Conservation (phyloP, 495 filamentous ascomycete species). For the Massariosphaeria phaeospora region DNA sequence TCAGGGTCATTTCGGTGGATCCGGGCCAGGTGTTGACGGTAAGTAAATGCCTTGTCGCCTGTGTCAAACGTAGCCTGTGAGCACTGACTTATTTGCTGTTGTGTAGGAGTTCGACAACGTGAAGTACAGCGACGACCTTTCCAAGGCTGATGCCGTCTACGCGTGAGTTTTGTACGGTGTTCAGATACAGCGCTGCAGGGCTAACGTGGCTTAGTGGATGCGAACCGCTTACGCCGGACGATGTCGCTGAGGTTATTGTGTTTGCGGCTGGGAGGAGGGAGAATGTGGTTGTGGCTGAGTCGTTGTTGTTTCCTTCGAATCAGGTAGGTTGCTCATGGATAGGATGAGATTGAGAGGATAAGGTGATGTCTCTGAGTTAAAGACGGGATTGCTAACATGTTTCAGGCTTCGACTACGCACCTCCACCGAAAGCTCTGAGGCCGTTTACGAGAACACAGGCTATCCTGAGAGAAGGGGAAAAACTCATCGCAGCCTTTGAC, state of each 20-base stretch:
- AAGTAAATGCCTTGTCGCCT: not conserved
- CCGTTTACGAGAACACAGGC: too few relatives aligned
- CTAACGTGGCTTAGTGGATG: constrained; percentile 48
- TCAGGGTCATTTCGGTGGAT: constrained; percentile 86
- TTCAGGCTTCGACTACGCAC: not conserved
- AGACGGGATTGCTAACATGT: too few relatives aligned
- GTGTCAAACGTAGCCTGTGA: not conserved
- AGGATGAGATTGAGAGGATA: not conserved
- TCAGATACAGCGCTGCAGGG: not conserved
- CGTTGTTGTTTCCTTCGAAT: constrained; percentile 84
- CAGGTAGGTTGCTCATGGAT: constrained; percentile 54
- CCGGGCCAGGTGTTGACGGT: constrained; percentile 91
- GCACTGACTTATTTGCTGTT: not conserved
- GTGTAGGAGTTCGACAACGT: constrained; percentile 82
- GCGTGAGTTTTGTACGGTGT: constrained; percentile 27
- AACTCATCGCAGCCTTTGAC: too few relatives aligned
- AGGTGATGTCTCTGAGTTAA: not conserved
- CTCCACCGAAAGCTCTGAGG: not conserved
- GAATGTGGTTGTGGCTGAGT: constrained; percentile 93
- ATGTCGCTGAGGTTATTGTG: constrained; percentile 91
- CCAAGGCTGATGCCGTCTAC: constrained; percentile 91
- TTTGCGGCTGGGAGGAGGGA: constrained; percentile 82
- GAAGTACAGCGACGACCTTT: constrained; percentile 84
- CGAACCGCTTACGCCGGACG: constrained; percentile 86
- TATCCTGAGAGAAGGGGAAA: too few relatives aligned